Conservation (phyloP, 2,329 filamentous ascomycete species). For the Rutstroemia sp. region DNA sequence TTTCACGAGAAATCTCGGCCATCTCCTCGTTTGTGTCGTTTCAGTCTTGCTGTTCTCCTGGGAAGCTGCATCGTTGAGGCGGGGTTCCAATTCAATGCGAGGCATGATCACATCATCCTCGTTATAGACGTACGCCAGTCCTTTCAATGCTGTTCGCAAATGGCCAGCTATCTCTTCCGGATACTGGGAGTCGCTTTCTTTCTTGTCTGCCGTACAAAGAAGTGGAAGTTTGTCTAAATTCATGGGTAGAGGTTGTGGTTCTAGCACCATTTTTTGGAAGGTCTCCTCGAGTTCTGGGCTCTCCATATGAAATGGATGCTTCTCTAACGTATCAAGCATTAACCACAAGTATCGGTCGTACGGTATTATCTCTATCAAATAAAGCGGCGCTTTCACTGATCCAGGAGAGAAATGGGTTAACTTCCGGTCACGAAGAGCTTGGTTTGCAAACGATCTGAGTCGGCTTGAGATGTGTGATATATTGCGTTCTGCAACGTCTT, state of each 20-base stretch:
- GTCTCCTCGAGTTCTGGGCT: background rate
- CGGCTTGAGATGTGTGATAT: background rate
- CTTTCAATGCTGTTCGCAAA: background rate
- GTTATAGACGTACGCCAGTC: background rate
- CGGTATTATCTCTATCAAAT: background rate
- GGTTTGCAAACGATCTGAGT: background rate
- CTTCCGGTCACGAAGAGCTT: background rate
- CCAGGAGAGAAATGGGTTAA: background rate
- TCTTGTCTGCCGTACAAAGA: too few species aligned
- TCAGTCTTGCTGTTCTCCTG: too few species aligned
- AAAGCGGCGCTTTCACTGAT: background rate
- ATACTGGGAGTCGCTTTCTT: background rate
- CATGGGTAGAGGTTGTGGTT: background rate
- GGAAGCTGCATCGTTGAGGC: too few species aligned
- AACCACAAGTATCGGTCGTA: slow-evolving; percentile 3
- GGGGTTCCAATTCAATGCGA: background rate
- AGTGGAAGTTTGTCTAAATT: too few species aligned
- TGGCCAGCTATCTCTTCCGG: background rate
- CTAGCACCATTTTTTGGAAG: background rate
- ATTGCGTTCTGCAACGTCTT: background rate
- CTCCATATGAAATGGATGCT: background rate
- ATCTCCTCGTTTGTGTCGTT: background rate
- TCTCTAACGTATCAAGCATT: background rate
- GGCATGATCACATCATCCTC: background rate
- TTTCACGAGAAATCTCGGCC: background rate